Evolutionary conservation across 1,284 basidiomycete genomes (phyloP), one percentile per base, ranked within the genome.

Genomic region (Pseudozyma tsukubaensis): DNA sequence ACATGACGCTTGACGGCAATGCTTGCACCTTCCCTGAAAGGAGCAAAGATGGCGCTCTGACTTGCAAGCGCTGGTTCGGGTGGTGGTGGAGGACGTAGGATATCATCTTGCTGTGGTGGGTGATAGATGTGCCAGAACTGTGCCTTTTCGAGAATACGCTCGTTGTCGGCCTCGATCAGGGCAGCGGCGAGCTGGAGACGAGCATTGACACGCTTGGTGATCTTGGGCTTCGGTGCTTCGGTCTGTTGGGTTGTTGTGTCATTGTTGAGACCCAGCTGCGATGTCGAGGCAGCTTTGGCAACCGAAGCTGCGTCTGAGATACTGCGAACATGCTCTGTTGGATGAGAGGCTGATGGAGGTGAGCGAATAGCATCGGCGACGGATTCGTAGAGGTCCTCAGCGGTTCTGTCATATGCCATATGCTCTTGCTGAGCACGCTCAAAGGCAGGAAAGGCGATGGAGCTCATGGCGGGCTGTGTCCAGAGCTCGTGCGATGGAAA

Each of bases 101-200:
- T 13, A n/a, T 69, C 59, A 19, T 63, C 50, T 5, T 56, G 35
- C 34, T 58, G 71, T 11, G 60, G 52, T 9, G 71, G 71, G 39
- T 74, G 67, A 40, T 64, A 66, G 42, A 65, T 71, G 45, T 71
- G 59, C 64, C 65, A 73, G 43, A 72, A 60, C n/a, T 64, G 69
- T 1, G 73, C 71, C 24, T 72, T 79, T 50, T 55, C 60, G 24
- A 69, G 50, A 47, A 83, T 79, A 10, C 72, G 55, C 2, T 82
- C 80, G 53, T 84, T 84, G 76, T 84, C 82, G 4, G 80, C 80
- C 49, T 84, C 82, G 56, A 84, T 76, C 36, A 84, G 76, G 9
- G 82, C 82, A 4, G 82, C 82, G 32, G 82, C 82, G 10, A 82
- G 74, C 56, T 82, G 80, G 10, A 79, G 72, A 44, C 77, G 71